phyloP scores from a whole-genome alignment of 805 yeast genomes.

The Teunomyces stri region DNA sequence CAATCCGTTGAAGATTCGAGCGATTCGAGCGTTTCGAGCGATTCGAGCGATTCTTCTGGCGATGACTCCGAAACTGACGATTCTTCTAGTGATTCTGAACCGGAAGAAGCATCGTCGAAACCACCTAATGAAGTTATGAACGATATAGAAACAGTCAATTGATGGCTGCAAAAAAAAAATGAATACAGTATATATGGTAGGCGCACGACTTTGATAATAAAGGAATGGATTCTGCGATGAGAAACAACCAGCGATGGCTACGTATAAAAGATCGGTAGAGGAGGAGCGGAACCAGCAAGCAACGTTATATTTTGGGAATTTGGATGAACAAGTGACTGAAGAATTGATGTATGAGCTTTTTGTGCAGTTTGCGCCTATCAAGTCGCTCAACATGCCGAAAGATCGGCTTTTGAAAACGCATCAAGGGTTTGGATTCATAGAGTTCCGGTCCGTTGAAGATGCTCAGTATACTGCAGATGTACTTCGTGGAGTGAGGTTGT shows the following conservation, averaged over 20 bases:
- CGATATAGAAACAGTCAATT: conserved; percentile 1
- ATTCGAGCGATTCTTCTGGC: conserved; percentile 3
- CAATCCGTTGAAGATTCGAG: not conserved
- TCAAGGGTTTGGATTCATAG: conserved; percentile 89
- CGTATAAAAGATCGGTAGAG: conserved; percentile 29
- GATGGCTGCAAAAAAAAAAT: not conserved
- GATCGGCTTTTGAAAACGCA: conserved; percentile 69
- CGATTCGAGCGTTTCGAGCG: not conserved
- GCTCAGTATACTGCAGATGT: conserved; percentile 66
- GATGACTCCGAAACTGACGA: conserved; percentile 6
- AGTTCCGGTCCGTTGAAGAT: conserved; percentile 57
- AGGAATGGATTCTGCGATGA: not conserved
- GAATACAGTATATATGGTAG: not conserved
- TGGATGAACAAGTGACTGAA: conserved; percentile 75
- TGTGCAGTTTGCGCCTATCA: conserved; percentile 80
- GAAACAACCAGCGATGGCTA: not conserved
- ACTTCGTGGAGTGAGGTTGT: conserved; percentile 59
- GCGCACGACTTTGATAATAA: not conserved
- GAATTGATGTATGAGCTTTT: conserved; percentile 74
- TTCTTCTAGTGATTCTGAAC: conserved; percentile 18
- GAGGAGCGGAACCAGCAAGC: conserved; percentile 57
- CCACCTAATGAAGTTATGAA: not conserved
- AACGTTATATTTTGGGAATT: conserved; percentile 76
- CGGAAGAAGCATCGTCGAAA: conserved; percentile 35
- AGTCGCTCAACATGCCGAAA: conserved; percentile 68